Percentiles rank a stretch among this genome's conserved stretches.
Evolutionary conservation across 257 asterid species (phyloP).

Genomic region (Paulownia fortunei): DNA sequence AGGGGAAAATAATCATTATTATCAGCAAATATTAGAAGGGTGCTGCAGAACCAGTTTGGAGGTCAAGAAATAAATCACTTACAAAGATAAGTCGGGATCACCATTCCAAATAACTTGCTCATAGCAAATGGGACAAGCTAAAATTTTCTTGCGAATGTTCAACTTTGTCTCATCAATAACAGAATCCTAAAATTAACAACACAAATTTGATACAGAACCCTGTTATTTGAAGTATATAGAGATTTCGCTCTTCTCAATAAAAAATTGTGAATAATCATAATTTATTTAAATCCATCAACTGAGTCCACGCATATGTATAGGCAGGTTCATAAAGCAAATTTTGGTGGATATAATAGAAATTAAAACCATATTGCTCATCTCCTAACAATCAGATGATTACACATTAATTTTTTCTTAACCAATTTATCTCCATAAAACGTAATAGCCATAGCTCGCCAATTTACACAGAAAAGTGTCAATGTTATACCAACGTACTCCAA

Average conservation of each 20-base stretch:
- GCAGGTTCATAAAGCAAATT: not conserved
- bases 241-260: not conserved
- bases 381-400: not conserved
- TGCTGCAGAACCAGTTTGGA: not conserved
- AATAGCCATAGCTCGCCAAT: not conserved
- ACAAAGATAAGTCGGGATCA: conserved; percentile 52
- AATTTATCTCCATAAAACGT: not conserved
- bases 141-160: conserved; percentile 47
- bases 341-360: not conserved
- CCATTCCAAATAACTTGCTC: conserved; percentile 47
- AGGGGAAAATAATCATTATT: not conserved
- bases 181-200: conserved; percentile 48
- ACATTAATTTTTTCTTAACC: not conserved
- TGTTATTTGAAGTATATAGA: not conserved
- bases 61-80: conserved; percentile 35
- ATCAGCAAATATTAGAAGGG: not conserved
- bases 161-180: conserved; percentile 51
- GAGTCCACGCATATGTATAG: not conserved
- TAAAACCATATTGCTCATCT: not conserved
- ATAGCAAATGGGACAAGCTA: conserved; percentile 90
- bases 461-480: not conserved
- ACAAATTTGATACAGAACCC: not conserved
- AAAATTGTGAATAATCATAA: not conserved
- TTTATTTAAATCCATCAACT: not conserved
- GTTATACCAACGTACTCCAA: not conserved